These are phyloP conservation scores for Neoboletus subvelutipes DNA, from an alignment of 768 basidiomycete species.

Conservation along the genomic window DNA sequence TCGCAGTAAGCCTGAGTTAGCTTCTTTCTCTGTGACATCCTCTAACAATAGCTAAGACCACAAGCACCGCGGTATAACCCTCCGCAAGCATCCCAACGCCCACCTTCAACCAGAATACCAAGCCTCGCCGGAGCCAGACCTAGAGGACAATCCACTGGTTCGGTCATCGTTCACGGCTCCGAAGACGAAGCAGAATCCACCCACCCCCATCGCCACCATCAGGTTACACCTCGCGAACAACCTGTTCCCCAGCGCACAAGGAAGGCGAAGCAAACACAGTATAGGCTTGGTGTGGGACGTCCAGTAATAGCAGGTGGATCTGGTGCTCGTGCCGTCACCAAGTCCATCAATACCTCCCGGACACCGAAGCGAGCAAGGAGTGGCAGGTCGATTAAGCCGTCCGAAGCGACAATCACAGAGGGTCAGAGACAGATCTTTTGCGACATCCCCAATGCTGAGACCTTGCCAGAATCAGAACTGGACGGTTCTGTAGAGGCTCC, in stretches of 20 bases:
- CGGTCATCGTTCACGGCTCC: slow-evolving; percentile 40
- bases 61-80: slow-evolving; percentile 22
- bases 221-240: slow-evolving; percentile 15
- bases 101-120: slow-evolving; percentile 34
- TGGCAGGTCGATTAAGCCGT: slow-evolving; percentile 49
- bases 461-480: slow-evolving; percentile 25
- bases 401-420: slow-evolving; percentile 58
- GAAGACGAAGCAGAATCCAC: slow-evolving; percentile 43
- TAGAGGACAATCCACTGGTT: slow-evolving; percentile 34
- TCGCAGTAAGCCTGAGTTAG: slow-evolving; percentile 36
- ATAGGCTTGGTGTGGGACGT: slow-evolving; percentile 67
- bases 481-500: slow-evolving; percentile 10
- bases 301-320: slow-evolving; percentile 64
- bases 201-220: slow-evolving; percentile 21
- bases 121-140: slow-evolving; percentile 27
- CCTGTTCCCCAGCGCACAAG: slow-evolving; percentile 44
- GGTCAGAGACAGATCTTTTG: slow-evolving; percentile 33
- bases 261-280: slow-evolving; percentile 73
- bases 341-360: slow-evolving; percentile 50
- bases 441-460: slow-evolving; percentile 11
- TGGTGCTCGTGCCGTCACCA: slow-evolving; percentile 66
- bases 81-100: slow-evolving; percentile 25
- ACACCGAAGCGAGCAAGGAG: slow-evolving; percentile 46
- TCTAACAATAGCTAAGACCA: slow-evolving; percentile 33
- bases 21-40: slow-evolving; percentile 37